Evolutionary conservation across 2,329 filamentous ascomycete genomes (phyloP).

Genomic region (Purpureocillium lavendulum): DNA sequence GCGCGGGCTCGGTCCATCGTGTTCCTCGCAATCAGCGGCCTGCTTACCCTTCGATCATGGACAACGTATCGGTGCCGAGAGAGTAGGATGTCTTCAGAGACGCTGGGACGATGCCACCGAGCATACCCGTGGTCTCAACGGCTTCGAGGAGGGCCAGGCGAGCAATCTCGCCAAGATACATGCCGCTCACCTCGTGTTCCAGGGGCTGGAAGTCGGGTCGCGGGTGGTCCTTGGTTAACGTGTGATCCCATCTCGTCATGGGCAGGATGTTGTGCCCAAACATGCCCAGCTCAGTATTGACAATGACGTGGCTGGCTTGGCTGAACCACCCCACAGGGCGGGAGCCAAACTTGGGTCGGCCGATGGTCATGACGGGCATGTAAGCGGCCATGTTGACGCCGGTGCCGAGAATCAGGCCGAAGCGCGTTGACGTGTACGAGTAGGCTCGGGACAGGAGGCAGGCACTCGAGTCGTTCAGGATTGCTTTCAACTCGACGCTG

Average conservation of each 20-base stretch:
- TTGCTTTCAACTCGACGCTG: slow-evolving; percentile 47
- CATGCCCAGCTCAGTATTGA: slow-evolving; percentile 62
- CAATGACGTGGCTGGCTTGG: slow-evolving; percentile 51
- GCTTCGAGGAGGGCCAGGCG: slow-evolving; percentile 51
- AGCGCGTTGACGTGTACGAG: slow-evolving; percentile 46
- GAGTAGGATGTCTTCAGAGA: slow-evolving; percentile 46
- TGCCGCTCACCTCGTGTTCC: slow-evolving; percentile 55
- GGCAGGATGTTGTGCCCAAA: slow-evolving; percentile 53
- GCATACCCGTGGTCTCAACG: slow-evolving; percentile 41
- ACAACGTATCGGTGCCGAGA: slow-evolving; percentile 52
- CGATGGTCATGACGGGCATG: slow-evolving; percentile 49
- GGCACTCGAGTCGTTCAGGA: slow-evolving; percentile 61
- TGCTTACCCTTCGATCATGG: slow-evolving; percentile 47
- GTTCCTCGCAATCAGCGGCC: background rate
- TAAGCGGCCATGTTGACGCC: slow-evolving; percentile 60
- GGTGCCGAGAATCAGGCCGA: slow-evolving; percentile 59
- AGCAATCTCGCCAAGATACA: slow-evolving; percentile 59
- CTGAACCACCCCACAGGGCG: slow-evolving; percentile 49
- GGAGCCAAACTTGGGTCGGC: slow-evolving; percentile 45
- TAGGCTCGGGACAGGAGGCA: slow-evolving; percentile 58
- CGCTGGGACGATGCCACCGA: slow-evolving; percentile 48
- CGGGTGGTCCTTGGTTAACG: slow-evolving; percentile 42
- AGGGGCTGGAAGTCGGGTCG: slow-evolving; percentile 53
- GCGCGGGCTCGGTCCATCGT: background rate
- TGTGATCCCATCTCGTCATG: slow-evolving; percentile 51